A percentile compares a stretch with the other conserved stretches of the same genome.
phyloP scores from a whole-genome alignment of 2,329 filamentous ascomycete species.

The Pseudocercospora musae region DNA sequence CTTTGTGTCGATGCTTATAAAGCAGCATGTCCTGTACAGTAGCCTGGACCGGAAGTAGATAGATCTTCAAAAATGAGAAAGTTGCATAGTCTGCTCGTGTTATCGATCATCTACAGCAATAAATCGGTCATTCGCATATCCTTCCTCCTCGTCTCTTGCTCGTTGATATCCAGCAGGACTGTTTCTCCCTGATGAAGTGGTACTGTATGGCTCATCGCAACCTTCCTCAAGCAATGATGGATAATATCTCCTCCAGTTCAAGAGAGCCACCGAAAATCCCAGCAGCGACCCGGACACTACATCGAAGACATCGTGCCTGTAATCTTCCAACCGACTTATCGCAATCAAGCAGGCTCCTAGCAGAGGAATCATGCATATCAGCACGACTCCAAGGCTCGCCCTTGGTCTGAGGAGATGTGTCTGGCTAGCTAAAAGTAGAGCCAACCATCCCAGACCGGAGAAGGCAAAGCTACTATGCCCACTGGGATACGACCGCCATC shows the following conservation, averaged over 20 bases:
- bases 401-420: conserved; percentile 58
- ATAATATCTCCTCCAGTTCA: conserved; percentile 61
- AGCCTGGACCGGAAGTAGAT: conserved; percentile 55
- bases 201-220: conserved; percentile 53
- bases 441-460: conserved; percentile 71
- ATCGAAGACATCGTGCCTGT: conserved; percentile 63
- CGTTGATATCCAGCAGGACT: conserved; percentile 35
- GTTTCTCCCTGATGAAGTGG: conserved; percentile 24
- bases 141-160: conserved; percentile 47
- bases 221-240: conserved; percentile 49
- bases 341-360: conserved; percentile 59
- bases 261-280: conserved; percentile 54
- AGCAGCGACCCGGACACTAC: conserved; percentile 55
- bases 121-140: neutral
- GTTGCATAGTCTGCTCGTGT: neutral
- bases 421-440: conserved; percentile 56
- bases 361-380: conserved; percentile 55
- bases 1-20: conserved; percentile 65
- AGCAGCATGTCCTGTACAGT: conserved; percentile 72
- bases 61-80: neutral
- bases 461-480: conserved; percentile 80
- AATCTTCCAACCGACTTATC: conserved; percentile 61
- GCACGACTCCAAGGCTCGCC: conserved; percentile 54
- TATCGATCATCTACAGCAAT: conserved; percentile 2
- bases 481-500: conserved; percentile 78